These are phyloP conservation scores for Echinosophora koreensis DNA, from an alignment of 306 rosid species.

Conservation along the genomic window DNA sequence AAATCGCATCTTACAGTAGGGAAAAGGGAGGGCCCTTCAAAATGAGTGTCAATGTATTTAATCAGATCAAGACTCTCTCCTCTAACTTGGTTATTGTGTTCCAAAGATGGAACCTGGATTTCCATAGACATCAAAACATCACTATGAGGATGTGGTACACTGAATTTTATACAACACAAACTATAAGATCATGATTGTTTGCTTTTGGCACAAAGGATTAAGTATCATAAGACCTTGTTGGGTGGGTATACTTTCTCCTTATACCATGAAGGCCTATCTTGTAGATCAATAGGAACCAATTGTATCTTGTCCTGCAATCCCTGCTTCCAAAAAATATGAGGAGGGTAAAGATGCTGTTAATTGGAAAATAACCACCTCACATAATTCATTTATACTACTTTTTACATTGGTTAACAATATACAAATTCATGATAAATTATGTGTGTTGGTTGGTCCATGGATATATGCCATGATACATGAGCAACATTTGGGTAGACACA, in stretches of 20 bases:
- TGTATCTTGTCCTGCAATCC: constrained; percentile 74
- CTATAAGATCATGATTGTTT: constrained; percentile 13
- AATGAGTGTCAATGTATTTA: constrained; percentile 63
- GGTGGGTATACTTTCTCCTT: constrained; percentile 79
- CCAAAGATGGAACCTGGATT: constrained; percentile 66
- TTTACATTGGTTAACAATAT: too few relatives aligned
- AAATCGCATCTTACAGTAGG: constrained; percentile 63
- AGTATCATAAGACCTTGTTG: constrained; percentile 68
- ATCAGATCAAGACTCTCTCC: constrained; percentile 83
- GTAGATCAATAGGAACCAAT: constrained; percentile 76
- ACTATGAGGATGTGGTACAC: background rate
- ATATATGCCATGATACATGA: too few relatives aligned
- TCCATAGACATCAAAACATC: constrained; percentile 1
- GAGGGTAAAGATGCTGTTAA: background rate
- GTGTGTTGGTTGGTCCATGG: too few relatives aligned
- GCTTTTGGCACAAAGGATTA: constrained; percentile 28
- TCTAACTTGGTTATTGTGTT: constrained; percentile 66
- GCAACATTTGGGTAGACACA: too few relatives aligned
- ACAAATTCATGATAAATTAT: too few relatives aligned
- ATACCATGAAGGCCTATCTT: constrained; percentile 88
- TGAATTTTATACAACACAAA: constrained; percentile 2
- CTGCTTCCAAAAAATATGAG: constrained; percentile 51
- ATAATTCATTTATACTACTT: too few relatives aligned
- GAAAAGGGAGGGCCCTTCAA: constrained; percentile 73
- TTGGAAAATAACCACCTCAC: too few relatives aligned